Conservation (phyloP, 164 flowering plant species). For the Paratinospora sagittata region DNA sequence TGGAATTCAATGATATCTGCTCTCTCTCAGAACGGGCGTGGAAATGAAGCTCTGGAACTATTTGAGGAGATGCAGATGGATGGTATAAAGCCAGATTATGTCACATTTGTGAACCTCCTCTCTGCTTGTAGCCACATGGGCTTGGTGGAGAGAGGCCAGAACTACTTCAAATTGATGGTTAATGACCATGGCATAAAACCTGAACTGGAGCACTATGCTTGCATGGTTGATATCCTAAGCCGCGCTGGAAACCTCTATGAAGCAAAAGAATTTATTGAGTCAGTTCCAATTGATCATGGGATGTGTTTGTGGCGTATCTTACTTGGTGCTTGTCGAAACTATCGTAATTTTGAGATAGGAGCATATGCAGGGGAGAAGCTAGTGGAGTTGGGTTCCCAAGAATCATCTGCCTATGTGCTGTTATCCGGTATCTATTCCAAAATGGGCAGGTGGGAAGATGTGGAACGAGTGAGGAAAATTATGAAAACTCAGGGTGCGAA, state of each 20-base stretch:
- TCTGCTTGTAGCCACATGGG: constrained; percentile 90
- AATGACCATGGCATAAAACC: constrained; percentile 44
- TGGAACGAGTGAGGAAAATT: constrained; percentile 48
- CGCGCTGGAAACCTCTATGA: constrained; percentile 65
- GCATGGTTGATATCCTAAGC: constrained; percentile 79
- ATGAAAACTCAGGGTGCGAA: constrained; percentile 57
- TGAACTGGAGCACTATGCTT: constrained; percentile 67
- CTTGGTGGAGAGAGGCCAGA: constrained; percentile 58
- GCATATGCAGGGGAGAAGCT: constrained; percentile 76
- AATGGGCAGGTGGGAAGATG: constrained; percentile 56
- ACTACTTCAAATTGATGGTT: constrained; percentile 53
- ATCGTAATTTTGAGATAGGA: constrained; percentile 52
- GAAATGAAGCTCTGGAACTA: constrained; percentile 55
- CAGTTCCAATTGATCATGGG: constrained; percentile 58
- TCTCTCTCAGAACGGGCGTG: constrained; percentile 68
- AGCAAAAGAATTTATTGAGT: constrained; percentile 73
- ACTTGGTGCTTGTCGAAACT: constrained; percentile 54
- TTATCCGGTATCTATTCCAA: constrained; percentile 59
- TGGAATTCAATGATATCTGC: constrained; percentile 93
- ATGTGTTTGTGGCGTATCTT: constrained; percentile 69
- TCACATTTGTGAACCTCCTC: constrained; percentile 72
- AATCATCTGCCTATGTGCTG: constrained; percentile 76
- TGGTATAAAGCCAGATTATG: constrained; percentile 56
- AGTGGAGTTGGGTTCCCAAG: constrained; percentile 63
- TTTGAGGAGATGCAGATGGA: constrained; percentile 60